Conservation (phyloP, 2,329 filamentous ascomycete genomes). For the Fusarium annulatum region DNA sequence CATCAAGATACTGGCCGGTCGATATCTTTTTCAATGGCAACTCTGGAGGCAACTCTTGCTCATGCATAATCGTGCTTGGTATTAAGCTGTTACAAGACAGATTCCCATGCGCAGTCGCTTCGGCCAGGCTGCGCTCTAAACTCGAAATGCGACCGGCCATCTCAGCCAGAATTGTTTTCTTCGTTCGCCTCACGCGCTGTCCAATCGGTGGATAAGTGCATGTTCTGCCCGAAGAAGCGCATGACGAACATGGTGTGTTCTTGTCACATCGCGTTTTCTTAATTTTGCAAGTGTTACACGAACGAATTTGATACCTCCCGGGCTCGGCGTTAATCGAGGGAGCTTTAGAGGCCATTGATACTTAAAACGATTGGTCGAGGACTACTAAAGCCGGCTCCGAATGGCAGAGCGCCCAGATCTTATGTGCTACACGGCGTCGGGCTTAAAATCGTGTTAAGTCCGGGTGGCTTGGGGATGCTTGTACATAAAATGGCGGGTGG, state of each 20-base stretch:
- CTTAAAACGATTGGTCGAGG: fast-evolving
- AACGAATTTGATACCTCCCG: not conserved
- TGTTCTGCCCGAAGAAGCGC: not conserved
- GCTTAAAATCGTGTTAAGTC: not conserved
- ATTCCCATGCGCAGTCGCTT: not conserved
- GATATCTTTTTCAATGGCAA: fast-evolving
- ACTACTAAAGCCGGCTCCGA: fast-evolving
- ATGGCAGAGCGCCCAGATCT: fast-evolving
- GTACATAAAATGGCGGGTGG: fast-evolving
- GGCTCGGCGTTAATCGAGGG: not conserved
- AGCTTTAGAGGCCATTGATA: not conserved
- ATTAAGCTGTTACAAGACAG: fast-evolving
- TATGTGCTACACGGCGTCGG: not conserved
- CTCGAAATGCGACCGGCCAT: not conserved
- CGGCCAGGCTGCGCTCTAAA: not conserved
- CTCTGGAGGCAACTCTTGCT: not conserved
- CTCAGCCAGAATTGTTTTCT: slow-evolving; percentile 1
- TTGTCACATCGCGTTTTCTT: slow-evolving; percentile 16
- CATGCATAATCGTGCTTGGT: fast-evolving
- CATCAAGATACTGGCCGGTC: not conserved
- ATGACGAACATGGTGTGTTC: not conserved
- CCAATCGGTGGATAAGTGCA: not conserved
- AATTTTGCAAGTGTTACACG: not conserved
- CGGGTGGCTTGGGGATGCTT: not conserved
- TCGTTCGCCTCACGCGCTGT: not conserved